phyloP scores from a whole-genome alignment of 1,284 basidiomycete genomes.

The Papiliotrema terrestris region DNA sequence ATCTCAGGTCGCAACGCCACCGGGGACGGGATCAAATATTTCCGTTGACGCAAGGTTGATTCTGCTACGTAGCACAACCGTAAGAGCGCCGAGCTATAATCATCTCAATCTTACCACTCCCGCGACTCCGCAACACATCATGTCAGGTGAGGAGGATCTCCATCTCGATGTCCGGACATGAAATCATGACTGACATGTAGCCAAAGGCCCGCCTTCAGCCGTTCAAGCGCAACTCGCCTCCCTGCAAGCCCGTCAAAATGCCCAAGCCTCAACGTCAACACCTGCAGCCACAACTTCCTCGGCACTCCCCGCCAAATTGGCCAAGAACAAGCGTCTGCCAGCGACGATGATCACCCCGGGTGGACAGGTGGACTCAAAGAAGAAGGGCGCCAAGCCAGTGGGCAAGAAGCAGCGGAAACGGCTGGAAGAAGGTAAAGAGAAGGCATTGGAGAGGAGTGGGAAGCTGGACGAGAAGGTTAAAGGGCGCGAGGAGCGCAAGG shows the following conservation, averaged over 20 bases:
- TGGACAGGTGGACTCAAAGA: conserved; percentile 28
- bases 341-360: conserved; percentile 44
- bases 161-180: not conserved
- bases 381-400: conserved; percentile 19
- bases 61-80: not conserved
- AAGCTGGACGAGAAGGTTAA: conserved; percentile 34
- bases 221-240: not conserved
- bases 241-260: not conserved
- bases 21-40: not conserved
- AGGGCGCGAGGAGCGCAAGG: conserved; percentile 39
- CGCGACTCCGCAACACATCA: not conserved
- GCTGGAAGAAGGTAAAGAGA: conserved; percentile 32
- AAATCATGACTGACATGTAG: no score
- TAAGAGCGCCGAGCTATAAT: no score
- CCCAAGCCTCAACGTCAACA: not conserved
- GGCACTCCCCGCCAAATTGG: conserved; percentile 33
- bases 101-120: not conserved
- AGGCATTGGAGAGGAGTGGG: conserved; percentile 31
- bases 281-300: not conserved
- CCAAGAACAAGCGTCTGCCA: conserved; percentile 41
- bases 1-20: no score
- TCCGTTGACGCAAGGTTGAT: not conserved
- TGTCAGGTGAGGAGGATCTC: not conserved
- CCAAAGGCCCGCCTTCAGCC: not conserved
- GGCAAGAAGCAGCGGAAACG: conserved; percentile 32